Evolutionary conservation across 768 basidiomycete genomes (phyloP).

Genomic region (Russula vinacea): DNA sequence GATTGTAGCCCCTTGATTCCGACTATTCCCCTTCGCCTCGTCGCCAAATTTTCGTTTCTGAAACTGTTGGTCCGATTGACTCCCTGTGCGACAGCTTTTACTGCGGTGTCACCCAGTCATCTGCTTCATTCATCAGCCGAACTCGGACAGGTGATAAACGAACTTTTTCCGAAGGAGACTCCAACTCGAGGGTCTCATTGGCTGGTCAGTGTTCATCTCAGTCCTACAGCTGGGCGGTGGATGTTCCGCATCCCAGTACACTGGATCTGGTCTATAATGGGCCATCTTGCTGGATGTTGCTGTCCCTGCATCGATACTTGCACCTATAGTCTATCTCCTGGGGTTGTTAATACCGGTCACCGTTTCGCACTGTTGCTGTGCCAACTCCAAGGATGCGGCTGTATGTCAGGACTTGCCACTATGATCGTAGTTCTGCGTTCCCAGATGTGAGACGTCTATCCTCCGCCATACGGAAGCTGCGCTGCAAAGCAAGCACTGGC

Average conservation of each 20-base stretch:
- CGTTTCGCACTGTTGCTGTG: slow-evolving; percentile 1
- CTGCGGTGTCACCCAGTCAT: neutral
- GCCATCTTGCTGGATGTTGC: neutral
- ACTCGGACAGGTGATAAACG: neutral
- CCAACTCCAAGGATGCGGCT: slow-evolving; percentile 20
- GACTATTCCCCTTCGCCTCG: neutral
- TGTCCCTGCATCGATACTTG: neutral
- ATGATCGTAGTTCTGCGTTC: neutral
- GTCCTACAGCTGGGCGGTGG: slow-evolving; percentile 8
- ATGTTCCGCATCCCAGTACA: neutral
- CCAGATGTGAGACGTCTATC: neutral
- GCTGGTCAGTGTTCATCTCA: neutral
- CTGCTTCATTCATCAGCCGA: neutral
- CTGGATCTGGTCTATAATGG: neutral
- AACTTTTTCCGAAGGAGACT: neutral
- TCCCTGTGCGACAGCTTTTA: slow-evolving; percentile 4
- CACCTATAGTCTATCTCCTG: neutral
- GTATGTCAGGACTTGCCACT: neutral
- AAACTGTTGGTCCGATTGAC: neutral
- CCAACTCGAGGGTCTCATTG: neutral
- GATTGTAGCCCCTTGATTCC: neutral
- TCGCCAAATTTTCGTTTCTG: neutral
- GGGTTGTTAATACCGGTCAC: neutral
- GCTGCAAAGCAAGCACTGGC: slow-evolving; percentile 11
- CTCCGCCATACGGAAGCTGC: slow-evolving; percentile 5